Base-by-base conservation (phyloP, 1,284 basidiomycete genomes). In the Irpex sp. region DNA sequence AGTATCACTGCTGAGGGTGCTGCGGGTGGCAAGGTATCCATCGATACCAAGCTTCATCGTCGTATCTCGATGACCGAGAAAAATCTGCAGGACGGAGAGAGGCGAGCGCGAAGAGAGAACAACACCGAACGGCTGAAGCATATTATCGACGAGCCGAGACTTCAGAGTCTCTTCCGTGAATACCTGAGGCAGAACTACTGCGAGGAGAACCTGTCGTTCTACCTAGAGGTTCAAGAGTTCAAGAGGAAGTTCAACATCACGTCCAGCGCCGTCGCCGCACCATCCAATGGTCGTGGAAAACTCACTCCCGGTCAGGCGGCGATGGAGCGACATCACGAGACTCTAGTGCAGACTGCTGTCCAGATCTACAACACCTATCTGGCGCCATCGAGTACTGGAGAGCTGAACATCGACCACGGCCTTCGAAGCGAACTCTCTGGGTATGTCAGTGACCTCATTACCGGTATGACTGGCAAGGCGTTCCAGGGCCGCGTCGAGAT, bases 371-470 rank as follows among this genome's bases (percentile, higher is more conserved):
- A 92, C 83, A 96, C 88, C 59, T 99, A 98, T 73, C 88, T 99
- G 36, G 97, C 96, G 0, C 96, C 96, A 0, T 93, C 94, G 26
- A 96, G 94, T 73, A 93, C 91, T 64, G 95, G 91, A 77, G 97
- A 99, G 78, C 86, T 99, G 64, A 99, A 99, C 79, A 98, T 99
- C 69, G 97, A 99, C 75, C 97, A 99, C 77, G 93, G 92, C 58
- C 82, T 99, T 47, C 90, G 97, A 65, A 94, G 94, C 70, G 97
- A 98, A 79, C 83, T 99, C 60, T 92, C 95, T 63, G 90, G 87
- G 66, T 98, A 98, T 76, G 85, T 99, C 71, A 92, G 91, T 77
- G 93, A 94, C 60, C 91, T 94, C 57, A 91, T 94, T 70, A 87
- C 86, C 60, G 84, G 77, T 67, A 72, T 90, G 67, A 92, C 91